A percentile compares a stretch with the other conserved stretches of the same genome.
Evolutionary conservation across 2,329 filamentous ascomycete species (phyloP).

Genomic region (Sclerotinia nivalis): DNA sequence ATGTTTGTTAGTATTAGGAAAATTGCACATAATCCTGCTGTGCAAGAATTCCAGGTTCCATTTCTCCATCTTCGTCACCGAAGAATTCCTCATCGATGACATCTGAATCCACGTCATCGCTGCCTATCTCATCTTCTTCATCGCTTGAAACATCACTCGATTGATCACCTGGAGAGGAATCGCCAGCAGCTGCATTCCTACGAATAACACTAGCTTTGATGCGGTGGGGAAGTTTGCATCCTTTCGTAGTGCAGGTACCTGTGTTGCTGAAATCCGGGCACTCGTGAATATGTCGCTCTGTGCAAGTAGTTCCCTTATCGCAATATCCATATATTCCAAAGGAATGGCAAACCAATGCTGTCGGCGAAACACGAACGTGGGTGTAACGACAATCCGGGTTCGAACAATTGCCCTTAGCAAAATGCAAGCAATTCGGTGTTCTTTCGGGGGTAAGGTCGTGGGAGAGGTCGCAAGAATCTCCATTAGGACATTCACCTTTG

Average conservation of each 20-base stretch:
- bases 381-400: slow-evolving; percentile 85
- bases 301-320: slow-evolving; percentile 74
- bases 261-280: slow-evolving; percentile 95
- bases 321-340: slow-evolving; percentile 91
- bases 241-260: slow-evolving; percentile 76
- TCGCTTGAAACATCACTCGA: slow-evolving; percentile 75
- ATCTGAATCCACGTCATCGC: slow-evolving; percentile 79
- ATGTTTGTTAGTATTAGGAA: slow-evolving; percentile 38
- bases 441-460: slow-evolving; percentile 83
- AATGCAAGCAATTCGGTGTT: slow-evolving; percentile 86
- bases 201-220: slow-evolving; percentile 81
- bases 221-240: slow-evolving; percentile 84
- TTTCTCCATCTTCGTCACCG: slow-evolving; percentile 53
- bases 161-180: slow-evolving; percentile 50
- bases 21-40: slow-evolving; percentile 61
- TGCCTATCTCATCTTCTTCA: slow-evolving; percentile 65
- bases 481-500: slow-evolving; percentile 74
- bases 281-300: slow-evolving; percentile 84
- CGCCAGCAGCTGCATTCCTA: slow-evolving; percentile 54
- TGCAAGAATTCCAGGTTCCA: slow-evolving; percentile 55
- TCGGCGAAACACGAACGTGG: slow-evolving; percentile 75
- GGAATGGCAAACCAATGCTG: slow-evolving; percentile 75
- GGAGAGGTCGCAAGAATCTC: slow-evolving; percentile 83
- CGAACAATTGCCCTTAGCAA: slow-evolving; percentile 84
- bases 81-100: slow-evolving; percentile 65